phyloP scores from a whole-genome alignment of 2,329 filamentous ascomycete genomes.

The Rachicladosporium sp. region DNA sequence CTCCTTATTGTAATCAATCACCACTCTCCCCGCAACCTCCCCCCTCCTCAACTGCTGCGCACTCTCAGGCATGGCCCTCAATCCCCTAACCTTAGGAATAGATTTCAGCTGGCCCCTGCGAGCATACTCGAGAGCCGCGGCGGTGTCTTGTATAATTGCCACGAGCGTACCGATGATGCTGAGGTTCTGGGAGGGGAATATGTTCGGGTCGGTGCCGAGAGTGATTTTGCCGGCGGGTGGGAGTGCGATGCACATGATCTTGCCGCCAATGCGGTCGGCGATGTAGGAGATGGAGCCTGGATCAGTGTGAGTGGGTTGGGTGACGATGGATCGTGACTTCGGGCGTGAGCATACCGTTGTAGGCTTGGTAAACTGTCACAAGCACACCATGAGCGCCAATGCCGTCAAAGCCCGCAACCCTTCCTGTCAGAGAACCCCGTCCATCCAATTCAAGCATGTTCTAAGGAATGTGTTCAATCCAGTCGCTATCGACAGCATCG shows the following conservation, averaged over 20 bases:
- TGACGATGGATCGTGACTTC: conserved; percentile 20
- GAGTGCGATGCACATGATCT: conserved; percentile 38
- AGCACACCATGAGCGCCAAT: conserved; percentile 35
- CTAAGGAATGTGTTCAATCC: too few relatives aligned
- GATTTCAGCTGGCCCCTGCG: conserved; percentile 37
- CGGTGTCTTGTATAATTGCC: conserved; percentile 36
- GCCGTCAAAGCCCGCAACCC: too few relatives aligned
- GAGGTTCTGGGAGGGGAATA: conserved; percentile 24
- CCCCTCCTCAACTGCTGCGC: conserved; percentile 38
- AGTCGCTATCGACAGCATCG: too few relatives aligned
- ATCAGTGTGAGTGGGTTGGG: too few relatives aligned
- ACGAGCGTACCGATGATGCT: conserved; percentile 29
- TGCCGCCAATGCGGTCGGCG: conserved; percentile 36
- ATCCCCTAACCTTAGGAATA: conserved; percentile 36
- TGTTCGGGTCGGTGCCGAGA: conserved; percentile 23
- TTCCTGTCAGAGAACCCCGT: too few relatives aligned
- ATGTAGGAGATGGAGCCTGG: conserved; percentile 33
- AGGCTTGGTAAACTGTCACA: conserved; percentile 26
- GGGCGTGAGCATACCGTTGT: conserved; percentile 19
- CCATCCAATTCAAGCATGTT: too few relatives aligned
- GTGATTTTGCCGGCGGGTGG: conserved; percentile 25
- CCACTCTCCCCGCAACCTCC: conserved; percentile 40
- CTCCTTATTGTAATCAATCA: conserved; percentile 40
- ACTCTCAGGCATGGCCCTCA: conserved; percentile 38
- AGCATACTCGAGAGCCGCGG: conserved; percentile 36